phyloP scores from a whole-genome alignment of 1,139 yeast genomes.

The Geotrichum histeridarum region DNA sequence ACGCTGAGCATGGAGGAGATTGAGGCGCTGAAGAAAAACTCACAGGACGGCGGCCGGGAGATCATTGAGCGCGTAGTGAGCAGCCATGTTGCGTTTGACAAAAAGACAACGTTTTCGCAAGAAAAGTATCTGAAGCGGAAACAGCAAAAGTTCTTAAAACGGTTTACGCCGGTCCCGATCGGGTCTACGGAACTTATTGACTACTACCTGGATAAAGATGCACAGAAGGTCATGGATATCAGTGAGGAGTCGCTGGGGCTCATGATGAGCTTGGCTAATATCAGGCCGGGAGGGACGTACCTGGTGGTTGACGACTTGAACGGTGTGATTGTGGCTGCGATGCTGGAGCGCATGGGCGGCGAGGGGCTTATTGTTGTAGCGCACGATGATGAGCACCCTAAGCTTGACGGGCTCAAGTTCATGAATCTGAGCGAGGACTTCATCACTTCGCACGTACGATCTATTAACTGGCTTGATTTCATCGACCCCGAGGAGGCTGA shows the following conservation, averaged over 20 bases:
- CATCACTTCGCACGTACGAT: slow-evolving; percentile 53
- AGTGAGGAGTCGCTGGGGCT: slow-evolving; percentile 79
- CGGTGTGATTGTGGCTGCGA: slow-evolving; percentile 73
- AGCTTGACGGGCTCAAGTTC: slow-evolving; percentile 62
- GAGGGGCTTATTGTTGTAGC: slow-evolving; percentile 69
- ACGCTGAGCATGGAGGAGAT: slow-evolving; percentile 69
- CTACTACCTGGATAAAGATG: slow-evolving; percentile 69
- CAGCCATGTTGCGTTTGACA: slow-evolving; percentile 80
- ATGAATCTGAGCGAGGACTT: slow-evolving; percentile 52
- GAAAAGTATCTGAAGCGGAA: slow-evolving; percentile 87
- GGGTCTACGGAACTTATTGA: slow-evolving; percentile 73
- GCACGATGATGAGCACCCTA: slow-evolving; percentile 92
- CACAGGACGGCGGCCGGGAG: slow-evolving; percentile 53
- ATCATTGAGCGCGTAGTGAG: slow-evolving; percentile 77
- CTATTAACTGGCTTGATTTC: slow-evolving; percentile 74
- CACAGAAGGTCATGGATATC: slow-evolving; percentile 62
- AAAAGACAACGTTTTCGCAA: slow-evolving; percentile 84
- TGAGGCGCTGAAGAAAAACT: slow-evolving; percentile 59
- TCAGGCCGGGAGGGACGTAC: slow-evolving; percentile 85
- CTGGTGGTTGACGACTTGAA: slow-evolving; percentile 88
- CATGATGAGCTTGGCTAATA: slow-evolving; percentile 69
- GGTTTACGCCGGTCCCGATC: slow-evolving; percentile 75
- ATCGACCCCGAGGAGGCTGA: slow-evolving; percentile 66
- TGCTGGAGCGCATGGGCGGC: slow-evolving; percentile 87
- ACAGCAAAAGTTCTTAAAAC: slow-evolving; percentile 81